phyloP scores from a whole-genome alignment of 108 stramenopile species.

The Cyclostephanos tholiformis region DNA sequence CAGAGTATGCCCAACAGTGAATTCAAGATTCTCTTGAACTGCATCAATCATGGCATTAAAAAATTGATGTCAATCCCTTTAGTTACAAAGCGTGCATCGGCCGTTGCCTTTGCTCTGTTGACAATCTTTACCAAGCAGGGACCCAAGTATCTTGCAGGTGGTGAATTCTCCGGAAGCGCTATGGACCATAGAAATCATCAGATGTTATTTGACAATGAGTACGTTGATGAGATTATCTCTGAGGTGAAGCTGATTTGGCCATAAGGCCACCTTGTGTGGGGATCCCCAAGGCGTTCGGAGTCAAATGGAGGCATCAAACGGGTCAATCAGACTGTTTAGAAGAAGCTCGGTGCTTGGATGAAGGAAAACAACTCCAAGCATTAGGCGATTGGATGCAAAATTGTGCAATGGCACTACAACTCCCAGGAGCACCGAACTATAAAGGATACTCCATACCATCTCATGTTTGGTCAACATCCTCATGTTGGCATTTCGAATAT shows the following conservation, averaged over 20 bases:
- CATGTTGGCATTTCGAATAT: neutral
- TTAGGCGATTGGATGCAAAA: conserved; percentile 5
- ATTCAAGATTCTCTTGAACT: too few relatives aligned
- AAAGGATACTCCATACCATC: too few relatives aligned
- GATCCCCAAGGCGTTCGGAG: conserved; percentile 3
- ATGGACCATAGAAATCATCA: too few relatives aligned
- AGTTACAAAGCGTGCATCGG: neutral
- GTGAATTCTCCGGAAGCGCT: conserved; percentile 1
- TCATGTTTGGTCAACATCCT: neutral
- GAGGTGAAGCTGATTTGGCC: neutral
- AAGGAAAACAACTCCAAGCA: too few relatives aligned
- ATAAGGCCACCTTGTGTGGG: neutral
- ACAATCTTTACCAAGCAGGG: conserved; percentile 5
- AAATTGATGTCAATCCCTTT: too few relatives aligned
- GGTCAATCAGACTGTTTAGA: too few relatives aligned
- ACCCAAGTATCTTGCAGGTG: neutral
- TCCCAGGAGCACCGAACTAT: neutral
- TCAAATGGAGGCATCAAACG: too few relatives aligned
- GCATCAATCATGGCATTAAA: too few relatives aligned
- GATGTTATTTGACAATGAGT: neutral
- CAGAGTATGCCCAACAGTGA: too few relatives aligned
- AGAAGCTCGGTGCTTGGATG: too few relatives aligned
- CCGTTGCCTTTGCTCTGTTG: conserved; percentile 11
- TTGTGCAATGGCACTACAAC: neutral
- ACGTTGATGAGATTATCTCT: too few relatives aligned